Base-by-base conservation (phyloP, 2,329 filamentous ascomycete genomes). In the Cryphonectria nitschkei region DNA sequence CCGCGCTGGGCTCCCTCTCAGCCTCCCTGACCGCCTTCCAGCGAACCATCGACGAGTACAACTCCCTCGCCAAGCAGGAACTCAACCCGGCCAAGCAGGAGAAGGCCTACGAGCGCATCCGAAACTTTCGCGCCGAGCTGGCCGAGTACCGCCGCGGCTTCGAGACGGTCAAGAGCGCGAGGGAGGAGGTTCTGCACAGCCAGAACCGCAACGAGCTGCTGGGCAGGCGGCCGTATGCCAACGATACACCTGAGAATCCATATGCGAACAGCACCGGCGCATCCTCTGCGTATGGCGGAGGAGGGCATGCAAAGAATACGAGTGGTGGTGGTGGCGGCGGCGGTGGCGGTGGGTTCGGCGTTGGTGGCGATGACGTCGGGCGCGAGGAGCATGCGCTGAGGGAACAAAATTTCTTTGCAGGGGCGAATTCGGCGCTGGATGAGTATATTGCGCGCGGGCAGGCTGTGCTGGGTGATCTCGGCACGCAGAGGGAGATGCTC, bases 401-500 rank as follows among this genome's bases (percentile, higher is more conserved):
- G 65, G 96, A 99, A 82, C 94, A 97, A 77, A 91, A 87, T 72
- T 98, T 99, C 84, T 93, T 98, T 76, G 81, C 88, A 29, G 90
- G 87, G 75, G 96, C 95, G 4, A 93, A 97, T 78, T 87, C 87
- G 26, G 94, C 96, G 68, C 86, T 99, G 1, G 96, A 99, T 79
- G 95, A 98, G 75, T 99, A 97, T 78, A 88, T 99, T 70, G 95
- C 97, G 64, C 87, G 95, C 2, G 96, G 96, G 0, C 90, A 97
- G 78, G 93, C 94, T 0, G 96, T 99, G 52, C 85, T 98, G 39
- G 92, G 93, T 8, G 95, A 98, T 81, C 81, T 99, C 69, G 92
- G 93, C 3, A 88, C 96, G 77, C 96, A 99, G 84, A 88, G 93
- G 68, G 95, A 98, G 79, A 95, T 98, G 84, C 86, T 99, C 74